phyloP scores from a whole-genome alignment of 305 asterid species.

The Salvia sclarea region DNA sequence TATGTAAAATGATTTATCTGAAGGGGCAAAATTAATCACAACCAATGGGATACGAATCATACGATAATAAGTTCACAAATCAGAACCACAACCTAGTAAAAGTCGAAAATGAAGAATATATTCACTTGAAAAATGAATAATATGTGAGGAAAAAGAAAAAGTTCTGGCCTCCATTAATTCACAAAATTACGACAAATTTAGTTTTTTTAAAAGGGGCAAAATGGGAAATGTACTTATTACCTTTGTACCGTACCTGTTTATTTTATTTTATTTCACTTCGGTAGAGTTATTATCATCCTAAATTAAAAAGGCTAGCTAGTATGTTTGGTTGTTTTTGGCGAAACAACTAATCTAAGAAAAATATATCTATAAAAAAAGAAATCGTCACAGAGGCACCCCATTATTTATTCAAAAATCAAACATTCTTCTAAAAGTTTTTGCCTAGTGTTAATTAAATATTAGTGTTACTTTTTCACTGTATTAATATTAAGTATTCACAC shows the following conservation, averaged over 20 bases:
- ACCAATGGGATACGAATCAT: no score
- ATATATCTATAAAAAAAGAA: no score
- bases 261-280: background rate
- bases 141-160: no score
- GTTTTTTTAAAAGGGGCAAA: conserved; percentile 8
- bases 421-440: background rate
- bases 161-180: conserved; percentile 10
- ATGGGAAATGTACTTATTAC: no score
- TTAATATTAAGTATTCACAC: background rate
- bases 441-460: background rate
- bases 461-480: background rate
- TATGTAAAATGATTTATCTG: no score
- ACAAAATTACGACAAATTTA: background rate
- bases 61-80: no score
- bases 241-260: no score
- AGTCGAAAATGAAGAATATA: no score
- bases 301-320: conserved; percentile 11
- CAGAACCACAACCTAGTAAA: no score
- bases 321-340: conserved; percentile 33
- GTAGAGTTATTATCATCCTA: no score
- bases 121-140: no score
- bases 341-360: background rate
- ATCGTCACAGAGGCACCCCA: background rate
- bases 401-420: background rate
- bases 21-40: no score